phyloP scores from a whole-genome alignment of 1,284 basidiomycete genomes.

The Ustilago cynodontis region DNA sequence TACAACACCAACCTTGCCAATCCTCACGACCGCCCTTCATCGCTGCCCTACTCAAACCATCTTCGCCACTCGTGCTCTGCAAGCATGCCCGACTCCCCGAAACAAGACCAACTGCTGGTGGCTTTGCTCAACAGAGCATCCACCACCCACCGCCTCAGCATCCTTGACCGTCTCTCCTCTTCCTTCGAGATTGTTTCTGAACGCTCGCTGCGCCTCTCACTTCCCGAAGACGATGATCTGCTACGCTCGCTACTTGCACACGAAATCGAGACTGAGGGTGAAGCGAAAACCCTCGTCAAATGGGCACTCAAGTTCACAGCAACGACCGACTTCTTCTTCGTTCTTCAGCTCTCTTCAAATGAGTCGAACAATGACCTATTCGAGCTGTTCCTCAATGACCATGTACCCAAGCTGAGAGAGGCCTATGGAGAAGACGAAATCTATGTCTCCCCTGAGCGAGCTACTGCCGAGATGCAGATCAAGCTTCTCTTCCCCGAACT shows the following conservation, averaged over 20 bases:
- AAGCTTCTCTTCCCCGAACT: constrained; percentile 51
- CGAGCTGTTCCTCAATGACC: constrained; percentile 2
- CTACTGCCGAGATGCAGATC: constrained; percentile 42
- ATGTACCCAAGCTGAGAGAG: constrained; percentile 11
- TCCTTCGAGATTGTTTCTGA: constrained; percentile 45
- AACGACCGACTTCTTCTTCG: constrained; percentile 30
- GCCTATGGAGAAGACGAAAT: constrained; percentile 43
- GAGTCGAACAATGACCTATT: background rate
- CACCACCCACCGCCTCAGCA: constrained; percentile 21
- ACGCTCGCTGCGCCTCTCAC: constrained; percentile 24
- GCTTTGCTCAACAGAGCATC: constrained; percentile 36
- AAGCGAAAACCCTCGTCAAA: constrained; percentile 29
- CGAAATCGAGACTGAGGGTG: constrained; percentile 27
- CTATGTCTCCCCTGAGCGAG: constrained; percentile 38
- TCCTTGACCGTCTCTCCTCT: constrained; percentile 15
- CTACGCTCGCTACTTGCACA: constrained; percentile 47
- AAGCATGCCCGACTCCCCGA: constrained; percentile 3
- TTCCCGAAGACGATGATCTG: constrained; percentile 48
- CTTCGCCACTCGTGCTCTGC: background rate
- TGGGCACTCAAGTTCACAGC: constrained; percentile 52
- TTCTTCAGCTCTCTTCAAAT: constrained; percentile 28
- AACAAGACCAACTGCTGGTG: constrained; percentile 8
- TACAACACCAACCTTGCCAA: background rate
- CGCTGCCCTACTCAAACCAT: background rate
- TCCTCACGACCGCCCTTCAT: constrained; percentile 6